Base-by-base conservation (phyloP, 1,284 basidiomycete genomes). In the Boletus mariae region DNA sequence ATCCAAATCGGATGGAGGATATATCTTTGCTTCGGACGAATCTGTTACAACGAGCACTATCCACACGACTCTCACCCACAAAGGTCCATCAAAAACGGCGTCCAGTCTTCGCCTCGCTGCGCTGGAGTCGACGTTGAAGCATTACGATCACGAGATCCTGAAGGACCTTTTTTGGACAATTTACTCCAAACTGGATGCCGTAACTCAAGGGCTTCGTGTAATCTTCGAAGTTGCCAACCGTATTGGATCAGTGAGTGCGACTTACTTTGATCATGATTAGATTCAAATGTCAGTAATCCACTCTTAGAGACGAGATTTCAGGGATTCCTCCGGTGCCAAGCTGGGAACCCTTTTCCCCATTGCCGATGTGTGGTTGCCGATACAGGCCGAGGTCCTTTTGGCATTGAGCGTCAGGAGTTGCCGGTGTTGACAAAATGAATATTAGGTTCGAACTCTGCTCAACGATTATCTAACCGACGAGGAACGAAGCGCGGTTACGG, bases 121-220 rank as follows among this genome's bases (percentile, higher is more conserved):
- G 7, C 71, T 94, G 58, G 90, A 94, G 63, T 85, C 85, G 4
- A 83, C 83, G 29, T 80, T 82, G 7, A 90, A 89, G 61, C 80
- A 85, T 47, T 73, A 80, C 35, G 87, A 97, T 68, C 87, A 92
- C 57, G 90, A 95, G 62, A 84, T 90, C n/a, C 71, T 98, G 49
- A 81, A 80, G 56, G 97, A 99, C 71, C 78, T 99, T 35, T 98
- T 99, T 71, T 99, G 96, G 95, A 98, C 97, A 4, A 71, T 98
- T 15, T 99, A 94, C 68, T 97, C 94, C 5, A 99, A 99, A 71
- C 71, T 99, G 49, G 89, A 95, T 63, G 97, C 97, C 20, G 90
- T 98, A n/a, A 80, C 92, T 34, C 95, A 99, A 70, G 92, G 94
- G 9, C 78, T 98, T 60, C 78, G 95, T 45, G 90, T 98, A 2